These are phyloP conservation scores for Tubosaeta brunneosetosa DNA, from an alignment of 768 basidiomycete genomes.

Conservation along the genomic window DNA sequence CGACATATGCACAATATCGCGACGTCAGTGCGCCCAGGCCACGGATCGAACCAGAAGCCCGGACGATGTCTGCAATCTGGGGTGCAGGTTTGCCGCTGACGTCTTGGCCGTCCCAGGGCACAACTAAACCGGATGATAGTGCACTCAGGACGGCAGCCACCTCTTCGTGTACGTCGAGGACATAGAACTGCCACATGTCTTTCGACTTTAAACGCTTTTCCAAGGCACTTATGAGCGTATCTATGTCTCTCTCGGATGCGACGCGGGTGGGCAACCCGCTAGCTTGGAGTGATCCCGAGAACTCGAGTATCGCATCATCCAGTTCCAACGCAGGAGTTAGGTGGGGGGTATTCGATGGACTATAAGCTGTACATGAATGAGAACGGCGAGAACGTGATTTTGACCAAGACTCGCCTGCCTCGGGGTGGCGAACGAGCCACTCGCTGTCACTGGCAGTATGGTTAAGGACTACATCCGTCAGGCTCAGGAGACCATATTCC, in stretches of 20 bases:
- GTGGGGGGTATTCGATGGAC: constrained; percentile 87
- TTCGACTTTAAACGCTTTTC: constrained; percentile 54
- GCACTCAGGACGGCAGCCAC: constrained; percentile 44
- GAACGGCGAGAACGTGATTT: neutral
- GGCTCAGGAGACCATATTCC: constrained; percentile 80
- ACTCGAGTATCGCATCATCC: constrained; percentile 79
- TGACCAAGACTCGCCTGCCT: constrained; percentile 64
- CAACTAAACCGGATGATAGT: constrained; percentile 32
- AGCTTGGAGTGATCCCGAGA: constrained; percentile 61
- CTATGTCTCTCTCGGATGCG: constrained; percentile 62
- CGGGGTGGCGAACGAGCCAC: constrained; percentile 92
- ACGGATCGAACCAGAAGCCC: constrained; percentile 47
- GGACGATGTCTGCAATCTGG: constrained; percentile 64
- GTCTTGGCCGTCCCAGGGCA: constrained; percentile 58
- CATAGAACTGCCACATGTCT: constrained; percentile 92
- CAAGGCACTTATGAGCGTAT: constrained; percentile 61
- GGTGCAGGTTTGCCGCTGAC: constrained; percentile 54
- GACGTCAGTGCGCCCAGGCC: constrained; percentile 58
- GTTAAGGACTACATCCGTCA: constrained; percentile 96
- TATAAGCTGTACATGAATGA: constrained; percentile 58
- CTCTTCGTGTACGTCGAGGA: constrained; percentile 70
- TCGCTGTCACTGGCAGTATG: constrained; percentile 93
- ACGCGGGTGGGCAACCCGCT: constrained; percentile 72
- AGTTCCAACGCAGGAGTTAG: constrained; percentile 89
- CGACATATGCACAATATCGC: constrained; percentile 64